Conservation (phyloP, 2,329 filamentous ascomycete genomes). For the Cladosporium cucumerinum region DNA sequence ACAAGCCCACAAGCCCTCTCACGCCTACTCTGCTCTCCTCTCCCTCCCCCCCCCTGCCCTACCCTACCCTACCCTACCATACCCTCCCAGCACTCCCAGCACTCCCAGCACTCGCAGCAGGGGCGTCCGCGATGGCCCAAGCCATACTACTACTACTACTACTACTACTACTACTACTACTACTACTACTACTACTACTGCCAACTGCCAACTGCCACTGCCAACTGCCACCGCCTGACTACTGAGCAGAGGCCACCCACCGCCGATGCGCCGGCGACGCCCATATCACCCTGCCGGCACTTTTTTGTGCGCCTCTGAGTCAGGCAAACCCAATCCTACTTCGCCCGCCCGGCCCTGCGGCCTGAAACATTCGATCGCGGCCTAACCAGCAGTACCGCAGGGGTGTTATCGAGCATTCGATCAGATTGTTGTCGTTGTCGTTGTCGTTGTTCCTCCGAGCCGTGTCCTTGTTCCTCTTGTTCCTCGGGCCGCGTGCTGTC, state of each 20-base stretch:
- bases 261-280: background rate
- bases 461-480: background rate
- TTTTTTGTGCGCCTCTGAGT: background rate
- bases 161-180: too few species aligned
- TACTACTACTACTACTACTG: too few species aligned
- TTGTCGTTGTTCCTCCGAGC: conserved; percentile 5
- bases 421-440: too few species aligned
- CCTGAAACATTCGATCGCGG: background rate
- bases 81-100: too few species aligned
- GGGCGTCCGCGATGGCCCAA: background rate
- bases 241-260: background rate
- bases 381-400: background rate
- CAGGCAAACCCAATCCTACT: background rate
- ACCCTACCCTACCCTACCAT: too few species aligned
- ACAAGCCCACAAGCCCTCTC: background rate
- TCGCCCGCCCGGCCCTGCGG: background rate
- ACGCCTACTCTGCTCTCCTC: background rate
- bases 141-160: background rate
- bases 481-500: background rate
- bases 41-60: too few species aligned
- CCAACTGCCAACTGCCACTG: too few species aligned
- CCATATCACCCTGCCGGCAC: background rate
- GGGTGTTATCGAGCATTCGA: background rate
- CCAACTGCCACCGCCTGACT: too few species aligned
- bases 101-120: too few species aligned